phyloP scores from a whole-genome alignment of 306 rosid genomes.

The Quercus ilex region DNA sequence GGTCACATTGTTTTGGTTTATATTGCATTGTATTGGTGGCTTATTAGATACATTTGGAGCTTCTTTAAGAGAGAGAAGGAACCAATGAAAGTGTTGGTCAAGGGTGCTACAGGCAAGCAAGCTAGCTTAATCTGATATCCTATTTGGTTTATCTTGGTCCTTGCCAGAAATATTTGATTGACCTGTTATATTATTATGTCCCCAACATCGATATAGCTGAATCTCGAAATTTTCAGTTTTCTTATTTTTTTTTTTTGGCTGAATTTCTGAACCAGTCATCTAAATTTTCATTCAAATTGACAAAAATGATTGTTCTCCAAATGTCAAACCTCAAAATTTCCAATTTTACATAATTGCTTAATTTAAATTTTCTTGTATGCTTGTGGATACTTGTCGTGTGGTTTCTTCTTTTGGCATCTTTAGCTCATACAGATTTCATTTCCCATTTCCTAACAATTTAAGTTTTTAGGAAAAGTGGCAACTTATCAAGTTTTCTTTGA shows the following conservation, averaged over 20 bases:
- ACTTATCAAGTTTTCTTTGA: too few species aligned
- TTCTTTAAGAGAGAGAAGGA: constrained; percentile 60
- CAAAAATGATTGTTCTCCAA: neutral
- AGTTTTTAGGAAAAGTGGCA: too few species aligned
- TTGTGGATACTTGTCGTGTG: neutral
- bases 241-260: neutral
- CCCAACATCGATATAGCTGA: too few species aligned
- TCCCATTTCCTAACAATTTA: too few species aligned
- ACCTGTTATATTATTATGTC: neutral
- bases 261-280: neutral
- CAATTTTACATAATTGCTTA: neutral
- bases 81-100: constrained; percentile 67
- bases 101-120: constrained; percentile 82
- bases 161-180: neutral
- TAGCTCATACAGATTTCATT: too few species aligned
- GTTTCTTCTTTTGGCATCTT: too few species aligned
- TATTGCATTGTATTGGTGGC: constrained; percentile 58
- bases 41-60: constrained; percentile 56
- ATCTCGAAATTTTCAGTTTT: too few species aligned
- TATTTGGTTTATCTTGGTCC: neutral
- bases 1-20: constrained; percentile 41
- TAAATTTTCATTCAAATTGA: neutral
- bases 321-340: neutral
- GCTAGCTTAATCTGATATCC: neutral
- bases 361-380: neutral